Evolutionary conservation across 2,329 filamentous ascomycete genomes (phyloP), one percentile per base, ranked within the genome.

Genomic region (Fusarium camptoceras): DNA sequence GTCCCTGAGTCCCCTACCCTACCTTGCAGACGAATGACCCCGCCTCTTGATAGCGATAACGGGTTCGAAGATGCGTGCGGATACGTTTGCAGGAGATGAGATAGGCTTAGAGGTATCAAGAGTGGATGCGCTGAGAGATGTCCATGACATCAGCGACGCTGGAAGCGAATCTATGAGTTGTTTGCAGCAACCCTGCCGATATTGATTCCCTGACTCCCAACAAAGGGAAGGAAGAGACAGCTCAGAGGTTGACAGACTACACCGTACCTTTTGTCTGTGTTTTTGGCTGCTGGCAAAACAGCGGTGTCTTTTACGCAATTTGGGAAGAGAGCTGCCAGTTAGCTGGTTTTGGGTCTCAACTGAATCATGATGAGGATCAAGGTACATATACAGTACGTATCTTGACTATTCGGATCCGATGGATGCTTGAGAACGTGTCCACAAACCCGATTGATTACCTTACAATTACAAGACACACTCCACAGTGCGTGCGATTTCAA

Each of bases 291-390:
- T 56, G 18, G 68, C 53, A 44, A 69, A 70, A 70, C 44, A 59
- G 62, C 62, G 66, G 67, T 70, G 67, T 70, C 67, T 66, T 69
- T 59, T 62, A 48, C 67, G 50, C 41, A 70, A 59, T 37, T 53
- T 48, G 30, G 46, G 46, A 20, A 34, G 31, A 27, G 47, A 55
- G 43, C 31, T 55, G 47, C 49, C 46, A 53, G 46, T 53, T 67
- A 46, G 30, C 47, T 37, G 34, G 18, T 53, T 63, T 43, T 24
- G 24, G 58, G 49, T 48, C 63, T 57, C 49, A 43, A 68, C 68
- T 67, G 48, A 70, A 66, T 68, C 67, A 59, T 64, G 66, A 64
- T 70, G 63, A 43, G 9, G 27, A 28, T 53, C 34, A 18, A 37
- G 34, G 34, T 37, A 37, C 34, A 37, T n/a, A n/a, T 11, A n/a